These are phyloP conservation scores for Elsinoe necatrix DNA, from an alignment of 2,329 filamentous ascomycete genomes.

Conservation along the genomic window DNA sequence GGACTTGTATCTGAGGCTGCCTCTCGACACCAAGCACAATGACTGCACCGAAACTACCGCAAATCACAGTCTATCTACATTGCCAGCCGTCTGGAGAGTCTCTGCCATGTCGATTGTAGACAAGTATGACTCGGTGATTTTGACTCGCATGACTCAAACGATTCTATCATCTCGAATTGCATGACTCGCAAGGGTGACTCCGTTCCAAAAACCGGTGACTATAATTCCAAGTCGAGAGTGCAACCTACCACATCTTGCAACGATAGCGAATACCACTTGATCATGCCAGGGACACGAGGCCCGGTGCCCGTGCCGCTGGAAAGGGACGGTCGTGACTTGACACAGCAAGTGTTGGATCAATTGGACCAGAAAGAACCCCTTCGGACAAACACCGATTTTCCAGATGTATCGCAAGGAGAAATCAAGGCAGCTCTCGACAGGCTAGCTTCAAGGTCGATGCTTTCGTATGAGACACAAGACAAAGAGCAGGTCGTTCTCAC, in stretches of 20 bases:
- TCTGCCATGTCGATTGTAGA: too few relatives aligned
- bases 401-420: constrained; percentile 32
- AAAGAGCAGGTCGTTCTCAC: constrained; percentile 70
- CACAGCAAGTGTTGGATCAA: constrained; percentile 74
- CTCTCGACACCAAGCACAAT: too few relatives aligned
- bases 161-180: neutral
- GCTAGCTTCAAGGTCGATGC: constrained; percentile 74
- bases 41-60: too few relatives aligned
- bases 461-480: constrained; percentile 76
- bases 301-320: constrained; percentile 38
- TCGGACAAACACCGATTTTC: constrained; percentile 27
- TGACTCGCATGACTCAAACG: neutral
- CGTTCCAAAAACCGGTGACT: constrained; percentile 1
- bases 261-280: constrained; percentile 15
- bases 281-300: constrained; percentile 40
- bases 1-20: too few relatives aligned
- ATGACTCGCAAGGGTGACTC: neutral
- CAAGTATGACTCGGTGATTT: too few relatives aligned
- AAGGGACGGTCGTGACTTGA: constrained; percentile 44
- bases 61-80: too few relatives aligned
- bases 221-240: too few relatives aligned
- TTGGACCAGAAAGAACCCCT: constrained; percentile 34
- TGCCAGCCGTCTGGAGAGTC: too few relatives aligned
- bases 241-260: neutral
- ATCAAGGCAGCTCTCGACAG: constrained; percentile 86